Conservation (phyloP, 2,329 filamentous ascomycete species). For the Phialocephala sp. region DNA sequence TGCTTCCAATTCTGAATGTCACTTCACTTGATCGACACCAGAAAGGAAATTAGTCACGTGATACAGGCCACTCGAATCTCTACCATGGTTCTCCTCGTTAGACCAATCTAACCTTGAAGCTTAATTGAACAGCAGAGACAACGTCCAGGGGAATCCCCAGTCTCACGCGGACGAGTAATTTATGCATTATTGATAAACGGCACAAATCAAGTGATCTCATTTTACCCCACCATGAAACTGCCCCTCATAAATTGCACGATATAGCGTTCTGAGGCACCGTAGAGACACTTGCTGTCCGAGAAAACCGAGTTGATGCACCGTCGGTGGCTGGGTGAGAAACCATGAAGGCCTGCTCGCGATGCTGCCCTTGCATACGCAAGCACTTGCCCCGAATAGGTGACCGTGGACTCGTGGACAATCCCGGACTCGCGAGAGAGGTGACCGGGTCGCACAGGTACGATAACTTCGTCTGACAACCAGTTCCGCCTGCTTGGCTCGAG, state of each 20-base stretch:
- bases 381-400: constrained; percentile 12
- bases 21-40: not conserved
- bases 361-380: constrained; percentile 35
- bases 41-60: not conserved
- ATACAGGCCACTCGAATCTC: constrained; percentile 1
- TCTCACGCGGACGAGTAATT: constrained; percentile 24
- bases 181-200: constrained; percentile 23
- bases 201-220: constrained; percentile 23
- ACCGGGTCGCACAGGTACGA: constrained; percentile 8
- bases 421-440: constrained; percentile 2
- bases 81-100: constrained; percentile 10
- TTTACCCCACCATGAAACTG: constrained; percentile 34
- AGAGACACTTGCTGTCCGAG: constrained; percentile 28
- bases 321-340: constrained; percentile 27
- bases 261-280: constrained; percentile 26
- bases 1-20: not conserved
- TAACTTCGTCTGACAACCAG: not conserved
- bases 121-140: constrained; percentile 30
- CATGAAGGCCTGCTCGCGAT: constrained; percentile 1
- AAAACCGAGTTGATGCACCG: constrained; percentile 16
- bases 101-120: constrained; percentile 17
- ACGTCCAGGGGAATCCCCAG: constrained; percentile 10
- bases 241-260: constrained; percentile 33
- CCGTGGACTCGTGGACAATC: not conserved
- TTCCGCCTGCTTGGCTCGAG: constrained; percentile 34